A percentile compares a stretch with the other conserved stretches of the same genome.
phyloP scores from a whole-genome alignment of 2,329 filamentous ascomycete species.

The Ophioceras dolichostomum region DNA sequence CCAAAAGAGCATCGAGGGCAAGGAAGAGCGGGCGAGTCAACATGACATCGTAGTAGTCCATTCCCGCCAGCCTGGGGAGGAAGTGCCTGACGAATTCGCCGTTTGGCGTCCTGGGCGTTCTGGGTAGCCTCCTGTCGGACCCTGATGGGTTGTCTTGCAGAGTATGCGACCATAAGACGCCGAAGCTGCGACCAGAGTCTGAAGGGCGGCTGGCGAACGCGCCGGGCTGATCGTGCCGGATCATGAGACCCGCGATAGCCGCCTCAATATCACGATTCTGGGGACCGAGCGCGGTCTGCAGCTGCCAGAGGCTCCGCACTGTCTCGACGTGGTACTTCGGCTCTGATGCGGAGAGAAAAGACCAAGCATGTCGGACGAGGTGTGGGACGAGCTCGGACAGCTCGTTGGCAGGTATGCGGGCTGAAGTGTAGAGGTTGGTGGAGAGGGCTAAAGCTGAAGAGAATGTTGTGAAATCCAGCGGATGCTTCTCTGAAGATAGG shows the following conservation, averaged over 20 bases:
- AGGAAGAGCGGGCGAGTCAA: slow-evolving; percentile 72
- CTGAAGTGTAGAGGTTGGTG: slow-evolving; percentile 40
- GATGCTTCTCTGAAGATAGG: slow-evolving; percentile 23
- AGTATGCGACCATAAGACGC: slow-evolving; percentile 73
- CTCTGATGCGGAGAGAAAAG: slow-evolving; percentile 64
- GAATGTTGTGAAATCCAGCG: slow-evolving; percentile 40
- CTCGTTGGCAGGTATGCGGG: slow-evolving; percentile 37
- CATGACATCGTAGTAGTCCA: slow-evolving; percentile 57
- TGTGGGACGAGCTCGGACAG: slow-evolving; percentile 52
- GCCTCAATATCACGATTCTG: slow-evolving; percentile 68
- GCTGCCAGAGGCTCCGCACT: slow-evolving; percentile 72
- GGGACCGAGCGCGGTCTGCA: slow-evolving; percentile 60
- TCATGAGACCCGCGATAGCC: slow-evolving; percentile 58
- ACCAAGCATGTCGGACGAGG: slow-evolving; percentile 65
- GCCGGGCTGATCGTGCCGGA: slow-evolving; percentile 35
- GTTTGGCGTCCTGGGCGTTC: slow-evolving; percentile 24
- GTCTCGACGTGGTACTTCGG: slow-evolving; percentile 94
- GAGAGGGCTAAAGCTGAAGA: slow-evolving; percentile 46
- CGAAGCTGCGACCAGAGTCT: slow-evolving; percentile 58
- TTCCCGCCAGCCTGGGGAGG: slow-evolving; percentile 34
- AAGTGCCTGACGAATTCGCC: slow-evolving; percentile 6
- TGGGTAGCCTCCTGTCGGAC: slow-evolving; percentile 35
- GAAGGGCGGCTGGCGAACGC: slow-evolving; percentile 34
- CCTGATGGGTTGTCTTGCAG: slow-evolving; percentile 42
- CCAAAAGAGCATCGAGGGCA: slow-evolving; percentile 64